phyloP scores from a whole-genome alignment of 1,284 basidiomycete genomes.

The Cryptococcus amylolentus region DNA sequence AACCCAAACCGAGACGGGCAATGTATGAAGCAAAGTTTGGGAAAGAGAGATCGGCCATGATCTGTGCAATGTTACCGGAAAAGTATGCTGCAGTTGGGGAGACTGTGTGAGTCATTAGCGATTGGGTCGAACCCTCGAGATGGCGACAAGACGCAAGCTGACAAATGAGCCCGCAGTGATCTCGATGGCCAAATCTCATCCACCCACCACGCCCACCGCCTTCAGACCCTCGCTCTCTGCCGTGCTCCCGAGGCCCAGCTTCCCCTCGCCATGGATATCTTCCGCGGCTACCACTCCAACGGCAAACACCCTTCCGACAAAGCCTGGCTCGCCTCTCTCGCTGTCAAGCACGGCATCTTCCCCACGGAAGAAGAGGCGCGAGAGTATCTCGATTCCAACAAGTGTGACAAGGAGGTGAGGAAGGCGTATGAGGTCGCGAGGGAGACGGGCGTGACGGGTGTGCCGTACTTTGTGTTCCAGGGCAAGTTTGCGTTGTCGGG shows the following conservation, averaged over 20 bases:
- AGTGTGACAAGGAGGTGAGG: constrained; percentile 39
- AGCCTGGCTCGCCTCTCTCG: constrained; percentile 39
- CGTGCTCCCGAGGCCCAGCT: constrained; percentile 44
- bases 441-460: constrained; percentile 49
- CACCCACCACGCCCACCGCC: constrained; percentile 48
- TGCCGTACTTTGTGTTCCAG: constrained; percentile 52
- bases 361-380: constrained; percentile 25
- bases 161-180: constrained; percentile 15
- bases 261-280: constrained; percentile 34
- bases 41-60: constrained; percentile 30
- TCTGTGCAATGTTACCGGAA: constrained; percentile 32
- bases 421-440: constrained; percentile 37
- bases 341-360: constrained; percentile 46
- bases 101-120: constrained; percentile 36
- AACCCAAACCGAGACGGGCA: constrained; percentile 29
- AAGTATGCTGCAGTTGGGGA: constrained; percentile 46
- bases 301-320: constrained; percentile 43
- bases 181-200: constrained; percentile 42
- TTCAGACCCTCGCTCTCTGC: constrained; percentile 36
- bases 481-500: constrained; percentile 48
- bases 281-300: constrained; percentile 47
- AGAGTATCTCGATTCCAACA: constrained; percentile 35
- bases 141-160: neutral
- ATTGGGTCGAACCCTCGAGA: neutral
- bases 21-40: constrained; percentile 46